Evolutionary conservation across 306 rosid species (phyloP).

Genomic region (Dryas alaskensis): DNA sequence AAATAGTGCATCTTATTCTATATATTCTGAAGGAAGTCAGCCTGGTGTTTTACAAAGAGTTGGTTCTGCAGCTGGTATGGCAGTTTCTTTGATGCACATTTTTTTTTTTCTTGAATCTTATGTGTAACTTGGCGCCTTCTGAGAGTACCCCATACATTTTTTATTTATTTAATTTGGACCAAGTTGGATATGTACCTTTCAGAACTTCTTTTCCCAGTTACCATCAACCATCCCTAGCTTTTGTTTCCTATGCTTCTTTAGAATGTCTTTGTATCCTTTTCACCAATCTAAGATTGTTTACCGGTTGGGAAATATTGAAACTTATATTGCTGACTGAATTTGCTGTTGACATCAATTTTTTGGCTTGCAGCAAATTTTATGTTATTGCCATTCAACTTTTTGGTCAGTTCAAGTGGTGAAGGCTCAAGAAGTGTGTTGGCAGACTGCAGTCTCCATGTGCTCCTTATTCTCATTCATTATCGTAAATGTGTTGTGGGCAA

Average conservation of each 20-base stretch:
- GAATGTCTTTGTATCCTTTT: not conserved
- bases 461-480: conserved; percentile 88
- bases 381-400: conserved; percentile 75
- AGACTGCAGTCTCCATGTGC: conserved; percentile 81
- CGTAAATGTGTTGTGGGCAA: conserved; percentile 61
- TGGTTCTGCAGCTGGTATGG: conserved; percentile 94
- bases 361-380: conserved; percentile 79
- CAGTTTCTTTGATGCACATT: not conserved
- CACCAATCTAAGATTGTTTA: not conserved
- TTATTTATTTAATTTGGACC: too few species aligned
- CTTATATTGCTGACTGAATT: conserved; percentile 17
- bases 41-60: conserved; percentile 90
- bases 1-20: conserved; percentile 59
- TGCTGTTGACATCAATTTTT: conserved; percentile 24
- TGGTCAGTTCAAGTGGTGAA: conserved; percentile 71
- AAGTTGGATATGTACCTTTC: too few species aligned
- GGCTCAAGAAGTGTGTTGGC: conserved; percentile 72
- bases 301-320: conserved; percentile 12
- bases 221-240: not conserved
- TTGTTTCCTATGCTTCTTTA: not conserved
- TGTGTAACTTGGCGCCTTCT: not conserved
- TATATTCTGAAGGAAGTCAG: conserved; percentile 73
- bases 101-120: not conserved
- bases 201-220: not conserved
- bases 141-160: not conserved